Base-by-base conservation (phyloP, 2,329 filamentous ascomycete species). In the Periconia macrospinosa region DNA sequence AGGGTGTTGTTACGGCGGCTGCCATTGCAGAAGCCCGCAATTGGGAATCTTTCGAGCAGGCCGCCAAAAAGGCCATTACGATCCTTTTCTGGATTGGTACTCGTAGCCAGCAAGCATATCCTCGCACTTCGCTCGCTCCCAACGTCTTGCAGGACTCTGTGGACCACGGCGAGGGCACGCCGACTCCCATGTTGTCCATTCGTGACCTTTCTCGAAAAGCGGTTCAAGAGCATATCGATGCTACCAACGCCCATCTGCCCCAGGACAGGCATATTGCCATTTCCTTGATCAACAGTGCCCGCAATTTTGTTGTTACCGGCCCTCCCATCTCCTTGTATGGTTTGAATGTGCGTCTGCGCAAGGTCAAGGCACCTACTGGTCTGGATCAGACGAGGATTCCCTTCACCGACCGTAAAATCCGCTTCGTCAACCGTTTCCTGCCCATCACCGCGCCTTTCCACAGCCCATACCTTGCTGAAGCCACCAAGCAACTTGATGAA, bases 51-150 rank as follows among this genome's bases (percentile, higher is more conserved):
- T 99, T 94, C 74, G 86, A 89, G 61, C 87, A 90, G 68, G 86
- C 91, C 51, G 85, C 91, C 51, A 87, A 83, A 66, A 87, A 91
- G 63, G 90, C 93, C 2, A 80, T 99, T 59, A 94, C 90, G 30
- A 91, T 97, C 68, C 88, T 99, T 30, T 99, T 99, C 82, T 99
- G 94, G 94, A 96, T 99, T 63, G 94, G 95, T 72, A 87, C 93
- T 56, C 89, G 94, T 69, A 97, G 93, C 75, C 94, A 99, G 76
- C 94, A 99, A 76, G 92, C 92, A 2, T 99, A 97, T 77, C 95
- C 94, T 40, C 87, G 90, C 64, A 99, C 94, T 3, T 97, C 94
- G 33, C 83, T 99, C 67, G 91, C 92, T 3, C 95, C 94, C 0
- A 90, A 86, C 43, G 91, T 93, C 69, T 83, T 99, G 50, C 91